These are phyloP conservation scores for Aureobasidium sp. DNA, from an alignment of 2,329 filamentous ascomycete species.

Conservation along the genomic window DNA sequence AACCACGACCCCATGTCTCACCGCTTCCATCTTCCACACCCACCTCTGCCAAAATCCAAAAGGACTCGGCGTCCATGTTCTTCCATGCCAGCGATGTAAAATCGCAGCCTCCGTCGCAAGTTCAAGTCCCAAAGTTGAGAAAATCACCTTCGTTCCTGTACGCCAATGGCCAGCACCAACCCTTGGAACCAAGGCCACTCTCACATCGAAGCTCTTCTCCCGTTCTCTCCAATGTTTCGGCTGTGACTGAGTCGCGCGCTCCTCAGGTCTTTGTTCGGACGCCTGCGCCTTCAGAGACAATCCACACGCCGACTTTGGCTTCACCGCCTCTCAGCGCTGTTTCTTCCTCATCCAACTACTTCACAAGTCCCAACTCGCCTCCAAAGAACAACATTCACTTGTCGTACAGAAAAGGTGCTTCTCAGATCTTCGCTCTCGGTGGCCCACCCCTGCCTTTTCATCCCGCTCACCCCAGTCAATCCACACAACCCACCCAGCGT, in stretches of 20 bases:
- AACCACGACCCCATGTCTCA: background rate
- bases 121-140: constrained; percentile 30
- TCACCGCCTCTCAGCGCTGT: constrained; percentile 29
- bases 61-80: constrained; percentile 45
- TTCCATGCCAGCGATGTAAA: constrained; percentile 82
- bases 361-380: constrained; percentile 33
- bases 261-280: constrained; percentile 5
- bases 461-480: too few relatives aligned
- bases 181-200: constrained; percentile 30
- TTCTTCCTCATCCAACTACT: constrained; percentile 27
- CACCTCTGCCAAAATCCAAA: background rate
- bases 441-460: constrained; percentile 13
- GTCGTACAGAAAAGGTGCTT: constrained; percentile 44
- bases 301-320: constrained; percentile 24
- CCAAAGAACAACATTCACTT: constrained; percentile 43
- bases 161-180: constrained; percentile 39
- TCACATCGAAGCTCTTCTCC: constrained; percentile 10
- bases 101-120: constrained; percentile 26
- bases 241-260: constrained; percentile 7
- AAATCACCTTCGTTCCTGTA: constrained; percentile 47
- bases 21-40: background rate
- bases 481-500: background rate
- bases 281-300: background rate
- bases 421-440: constrained; percentile 37
- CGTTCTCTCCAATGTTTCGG: constrained; percentile 33